Conservation (phyloP, 768 basidiomycete species). For the Harrya chromipes region DNA sequence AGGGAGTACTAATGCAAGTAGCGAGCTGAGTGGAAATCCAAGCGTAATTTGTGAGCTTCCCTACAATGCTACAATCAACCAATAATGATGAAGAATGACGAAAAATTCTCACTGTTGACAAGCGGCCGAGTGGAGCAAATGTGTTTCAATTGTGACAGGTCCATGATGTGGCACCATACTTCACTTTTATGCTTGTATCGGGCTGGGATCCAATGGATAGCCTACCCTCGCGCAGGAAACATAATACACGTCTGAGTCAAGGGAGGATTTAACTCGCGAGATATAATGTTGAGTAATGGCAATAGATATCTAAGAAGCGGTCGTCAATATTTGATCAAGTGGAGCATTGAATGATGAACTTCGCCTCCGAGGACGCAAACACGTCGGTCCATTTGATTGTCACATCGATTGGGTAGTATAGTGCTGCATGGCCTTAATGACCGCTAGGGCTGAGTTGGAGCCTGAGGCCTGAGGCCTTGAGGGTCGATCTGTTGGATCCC, state of each 20-base stretch:
- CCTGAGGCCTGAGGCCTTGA: too few relatives aligned
- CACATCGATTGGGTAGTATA: not conserved
- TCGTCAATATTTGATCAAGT: constrained; percentile 5
- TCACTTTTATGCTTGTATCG: not conserved
- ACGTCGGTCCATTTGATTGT: not conserved
- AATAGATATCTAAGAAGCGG: too few relatives aligned
- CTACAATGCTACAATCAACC: constrained; percentile 1
- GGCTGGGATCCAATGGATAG: not conserved
- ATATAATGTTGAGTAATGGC: too few relatives aligned
- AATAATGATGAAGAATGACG: constrained; percentile 1
- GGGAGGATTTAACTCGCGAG: too few relatives aligned
- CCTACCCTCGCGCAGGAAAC: not conserved
- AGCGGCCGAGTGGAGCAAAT: constrained; percentile 21
- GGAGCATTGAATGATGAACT: constrained; percentile 12
- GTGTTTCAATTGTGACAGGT: constrained; percentile 17
- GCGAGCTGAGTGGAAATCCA: not conserved
- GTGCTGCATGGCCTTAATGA: not conserved
- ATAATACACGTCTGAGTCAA: too few relatives aligned
- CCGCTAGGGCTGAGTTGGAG: not conserved
- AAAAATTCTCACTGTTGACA: constrained; percentile 7
- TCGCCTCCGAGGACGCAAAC: not conserved
- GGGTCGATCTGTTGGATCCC: constrained; percentile 1
- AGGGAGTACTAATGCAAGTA: not conserved
- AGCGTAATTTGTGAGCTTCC: not conserved
- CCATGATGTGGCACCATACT: not conserved